Conservation (phyloP, 495 filamentous ascomycete genomes). For the Alectoria sarmentosa region DNA sequence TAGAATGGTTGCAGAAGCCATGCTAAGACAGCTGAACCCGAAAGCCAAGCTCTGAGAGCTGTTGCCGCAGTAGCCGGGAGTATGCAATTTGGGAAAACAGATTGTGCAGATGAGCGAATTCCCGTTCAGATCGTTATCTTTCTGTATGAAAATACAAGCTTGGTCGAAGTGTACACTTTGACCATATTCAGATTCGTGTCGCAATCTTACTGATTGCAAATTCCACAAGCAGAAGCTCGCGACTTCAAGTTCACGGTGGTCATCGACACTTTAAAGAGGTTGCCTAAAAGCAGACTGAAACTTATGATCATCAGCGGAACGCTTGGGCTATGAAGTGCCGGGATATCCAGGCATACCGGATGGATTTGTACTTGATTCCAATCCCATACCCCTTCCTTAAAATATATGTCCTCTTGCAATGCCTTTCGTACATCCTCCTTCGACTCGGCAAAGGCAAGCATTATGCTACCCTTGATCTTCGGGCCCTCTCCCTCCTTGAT, state of each 20-base stretch:
- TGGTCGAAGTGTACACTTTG: not conserved
- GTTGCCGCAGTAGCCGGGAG: not conserved
- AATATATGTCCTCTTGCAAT: slow-evolving; percentile 68
- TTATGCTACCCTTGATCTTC: slow-evolving; percentile 77
- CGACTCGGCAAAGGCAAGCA: slow-evolving; percentile 55
- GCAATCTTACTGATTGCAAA: not conserved
- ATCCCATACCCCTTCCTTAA: slow-evolving; percentile 72
- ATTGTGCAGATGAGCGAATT: not conserved
- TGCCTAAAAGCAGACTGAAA: slow-evolving; percentile 20
- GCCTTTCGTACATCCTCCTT: slow-evolving; percentile 62
- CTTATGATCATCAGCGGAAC: not conserved
- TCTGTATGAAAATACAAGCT: not conserved
- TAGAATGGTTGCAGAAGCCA: slow-evolving; percentile 69
- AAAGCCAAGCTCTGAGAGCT: slow-evolving; percentile 35
- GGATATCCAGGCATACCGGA: slow-evolving; percentile 33
- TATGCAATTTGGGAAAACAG: not conserved
- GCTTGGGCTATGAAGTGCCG: not conserved
- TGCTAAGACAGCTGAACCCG: slow-evolving; percentile 49
- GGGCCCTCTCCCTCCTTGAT: slow-evolving; percentile 37
- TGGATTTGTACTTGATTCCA: slow-evolving; percentile 57
- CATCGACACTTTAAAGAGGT: slow-evolving; percentile 3
- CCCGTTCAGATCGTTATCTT: not conserved
- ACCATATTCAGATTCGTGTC: not conserved
- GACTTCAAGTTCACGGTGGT: not conserved
- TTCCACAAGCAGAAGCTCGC: not conserved